phyloP scores from a whole-genome alignment of 805 yeast species.

The Teunomyces kruisii region DNA sequence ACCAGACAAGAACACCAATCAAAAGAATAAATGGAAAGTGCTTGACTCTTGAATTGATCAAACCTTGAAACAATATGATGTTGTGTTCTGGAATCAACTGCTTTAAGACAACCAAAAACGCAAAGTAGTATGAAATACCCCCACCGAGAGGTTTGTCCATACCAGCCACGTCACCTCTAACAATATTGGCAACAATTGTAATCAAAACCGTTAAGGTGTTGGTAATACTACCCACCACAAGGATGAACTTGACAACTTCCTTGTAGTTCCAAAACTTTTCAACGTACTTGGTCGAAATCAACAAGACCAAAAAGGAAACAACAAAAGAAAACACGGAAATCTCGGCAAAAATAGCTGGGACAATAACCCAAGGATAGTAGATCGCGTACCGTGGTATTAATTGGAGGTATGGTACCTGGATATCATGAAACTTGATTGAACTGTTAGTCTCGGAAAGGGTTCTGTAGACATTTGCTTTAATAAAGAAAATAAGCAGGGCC shows the following conservation, averaged over 20 bases:
- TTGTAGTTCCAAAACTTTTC: constrained; percentile 52
- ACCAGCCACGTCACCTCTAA: constrained; percentile 32
- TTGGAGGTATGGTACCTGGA: constrained; percentile 59
- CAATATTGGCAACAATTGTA: constrained; percentile 37
- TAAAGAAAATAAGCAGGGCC: constrained; percentile 40
- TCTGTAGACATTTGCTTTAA: constrained; percentile 38
- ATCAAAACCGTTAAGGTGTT: constrained; percentile 51
- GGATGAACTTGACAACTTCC: constrained; percentile 51
- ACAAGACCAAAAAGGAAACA: constrained; percentile 37
- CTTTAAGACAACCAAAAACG: constrained; percentile 56
- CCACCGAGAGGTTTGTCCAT: constrained; percentile 51
- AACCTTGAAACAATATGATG: constrained; percentile 46
- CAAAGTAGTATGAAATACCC: constrained; percentile 51
- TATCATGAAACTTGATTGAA: constrained; percentile 29
- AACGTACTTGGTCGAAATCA: constrained; percentile 44
- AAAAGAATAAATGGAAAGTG: constrained; percentile 55
- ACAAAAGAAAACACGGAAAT: constrained; percentile 46
- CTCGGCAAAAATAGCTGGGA: constrained; percentile 66
- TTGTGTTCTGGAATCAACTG: constrained; percentile 60
- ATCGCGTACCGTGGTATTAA: constrained; percentile 59
- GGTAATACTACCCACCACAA: constrained; percentile 55
- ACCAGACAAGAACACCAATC: constrained; percentile 34
- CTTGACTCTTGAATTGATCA: constrained; percentile 53
- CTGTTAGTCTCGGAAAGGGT: constrained; percentile 12
- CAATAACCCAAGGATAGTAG: constrained; percentile 62